phyloP scores from a whole-genome alignment of 768 basidiomycete genomes.

The Tricholoma flavovirens region DNA sequence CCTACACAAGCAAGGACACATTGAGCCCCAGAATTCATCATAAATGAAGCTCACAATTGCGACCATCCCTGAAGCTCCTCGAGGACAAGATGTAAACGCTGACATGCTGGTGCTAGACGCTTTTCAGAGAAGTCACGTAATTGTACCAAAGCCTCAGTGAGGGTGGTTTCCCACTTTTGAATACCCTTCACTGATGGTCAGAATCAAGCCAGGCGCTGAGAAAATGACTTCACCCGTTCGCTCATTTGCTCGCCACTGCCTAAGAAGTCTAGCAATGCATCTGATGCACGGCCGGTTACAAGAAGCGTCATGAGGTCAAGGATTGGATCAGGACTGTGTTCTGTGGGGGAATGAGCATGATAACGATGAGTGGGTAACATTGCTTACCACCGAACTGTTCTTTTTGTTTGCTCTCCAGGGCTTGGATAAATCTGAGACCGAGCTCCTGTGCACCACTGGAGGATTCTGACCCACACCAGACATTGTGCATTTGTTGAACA shows the following conservation, averaged over 20 bases:
- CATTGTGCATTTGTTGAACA: slow-evolving; percentile 63
- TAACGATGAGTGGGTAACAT: slow-evolving; percentile 3
- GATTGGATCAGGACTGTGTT: slow-evolving; percentile 55
- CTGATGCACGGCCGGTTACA: slow-evolving; percentile 66
- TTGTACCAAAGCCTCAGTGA: slow-evolving; percentile 64
- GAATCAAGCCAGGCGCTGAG: slow-evolving; percentile 7
- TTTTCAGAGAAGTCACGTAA: slow-evolving; percentile 71
- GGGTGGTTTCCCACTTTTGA: slow-evolving; percentile 76
- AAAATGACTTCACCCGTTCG: slow-evolving; percentile 55
- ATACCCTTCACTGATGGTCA: slow-evolving; percentile 48
- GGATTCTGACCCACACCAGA: slow-evolving; percentile 69
- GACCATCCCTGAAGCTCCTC: slow-evolving; percentile 81
- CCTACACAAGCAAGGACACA: slow-evolving; percentile 30
- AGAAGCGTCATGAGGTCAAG: slow-evolving; percentile 68
- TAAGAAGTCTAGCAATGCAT: slow-evolving; percentile 67
- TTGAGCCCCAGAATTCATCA: slow-evolving; percentile 2
- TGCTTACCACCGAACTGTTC: slow-evolving; percentile 62
- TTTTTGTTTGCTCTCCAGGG: slow-evolving; percentile 57
- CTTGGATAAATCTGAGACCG: slow-evolving; percentile 67
- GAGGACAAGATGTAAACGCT: slow-evolving; percentile 69
- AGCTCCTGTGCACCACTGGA: slow-evolving; percentile 63
- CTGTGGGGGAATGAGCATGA: slow-evolving; percentile 29
- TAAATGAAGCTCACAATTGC: slow-evolving; percentile 41
- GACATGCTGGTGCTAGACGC: slow-evolving; percentile 65
- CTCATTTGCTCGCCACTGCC: slow-evolving; percentile 76